Base-by-base conservation (phyloP, 805 yeast species). In the Starmerella floricola region DNA sequence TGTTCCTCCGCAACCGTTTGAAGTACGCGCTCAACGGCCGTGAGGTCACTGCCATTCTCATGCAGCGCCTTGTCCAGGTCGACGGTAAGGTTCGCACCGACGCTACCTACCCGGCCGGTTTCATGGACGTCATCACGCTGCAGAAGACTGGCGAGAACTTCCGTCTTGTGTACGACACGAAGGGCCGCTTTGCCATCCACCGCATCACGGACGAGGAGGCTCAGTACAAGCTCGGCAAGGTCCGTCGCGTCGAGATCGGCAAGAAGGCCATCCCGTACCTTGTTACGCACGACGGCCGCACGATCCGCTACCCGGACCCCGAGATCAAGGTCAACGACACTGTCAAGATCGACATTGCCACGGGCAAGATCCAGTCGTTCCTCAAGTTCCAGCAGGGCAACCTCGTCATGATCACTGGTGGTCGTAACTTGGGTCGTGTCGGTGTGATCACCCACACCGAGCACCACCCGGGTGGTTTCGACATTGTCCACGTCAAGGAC, bases 61-160 rank as follows among this genome's bases (percentile, higher is more conserved):
- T 84, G 95, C 94, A 87, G 77, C 83, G 94, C 71, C 94, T 85
- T 61, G 95, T 87, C 64, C 81, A 87, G 76, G 97, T 91, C 60
- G 98, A 88, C 69, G 95, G 94, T 69, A 88, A 88, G 78, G 96
- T 88, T 62, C 87, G 97, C 85, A 88, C 98, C 61, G 97, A 91
- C 70, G 67, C 94, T 56, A 91, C 97, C 57, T 88, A 66, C 94
- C 98, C 98, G 69, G 82, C 97, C 65, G 98, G 98, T 65, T 88
- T 91, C 84, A 87, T 87, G 97, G 98, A 88, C 68, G 97, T 91
- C 61, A 85, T 88, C 72, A 60, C 94, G 57, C 74, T 88, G 64
- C 97, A 88, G 68, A 95, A 94, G 67, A 88, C 98, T 72, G 85
- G 86, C 72, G 98, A 88, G 76, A 80, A 88, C 88, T 88, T 88